phyloP scores from a whole-genome alignment of 352 stramenopile species.

The Thraustotheca clavata region DNA sequence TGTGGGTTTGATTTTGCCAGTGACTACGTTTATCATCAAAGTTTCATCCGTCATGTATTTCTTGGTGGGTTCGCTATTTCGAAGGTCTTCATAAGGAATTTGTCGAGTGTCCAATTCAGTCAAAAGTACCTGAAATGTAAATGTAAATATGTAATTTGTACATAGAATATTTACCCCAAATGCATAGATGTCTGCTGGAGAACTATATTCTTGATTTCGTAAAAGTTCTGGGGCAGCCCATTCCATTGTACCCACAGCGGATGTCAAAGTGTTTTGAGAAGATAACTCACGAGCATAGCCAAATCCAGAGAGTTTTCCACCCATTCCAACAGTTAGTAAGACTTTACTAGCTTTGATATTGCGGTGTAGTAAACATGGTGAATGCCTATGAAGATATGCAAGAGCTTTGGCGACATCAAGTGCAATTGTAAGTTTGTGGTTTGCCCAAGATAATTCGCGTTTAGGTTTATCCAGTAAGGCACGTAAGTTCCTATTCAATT shows the following conservation, averaged over 20 bases:
- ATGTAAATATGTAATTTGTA: not conserved
- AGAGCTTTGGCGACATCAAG: slow-evolving; percentile 43
- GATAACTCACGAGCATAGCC: slow-evolving; percentile 12
- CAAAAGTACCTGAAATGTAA: slow-evolving; percentile 16
- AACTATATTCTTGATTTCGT: slow-evolving; percentile 22
- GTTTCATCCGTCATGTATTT: slow-evolving; percentile 12
- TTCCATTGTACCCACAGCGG: slow-evolving; percentile 18
- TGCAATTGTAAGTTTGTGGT: slow-evolving; percentile 34
- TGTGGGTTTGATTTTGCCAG: slow-evolving; percentile 4
- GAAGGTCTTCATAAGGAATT: slow-evolving; percentile 16
- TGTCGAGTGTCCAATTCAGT: slow-evolving; percentile 18
- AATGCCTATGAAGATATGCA: slow-evolving; percentile 42
- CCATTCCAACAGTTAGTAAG: slow-evolving; percentile 28
- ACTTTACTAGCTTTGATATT: slow-evolving; percentile 52
- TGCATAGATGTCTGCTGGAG: slow-evolving; percentile 13
- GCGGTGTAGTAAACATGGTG: slow-evolving; percentile 42
- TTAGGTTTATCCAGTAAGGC: slow-evolving; percentile 15
- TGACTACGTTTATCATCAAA: slow-evolving; percentile 18
- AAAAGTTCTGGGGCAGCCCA: slow-evolving; percentile 20
- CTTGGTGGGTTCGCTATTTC: not conserved
- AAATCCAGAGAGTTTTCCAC: slow-evolving; percentile 21
- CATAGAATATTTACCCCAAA: slow-evolving; percentile 8
- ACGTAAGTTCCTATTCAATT: not conserved
- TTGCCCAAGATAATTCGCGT: slow-evolving; percentile 9
- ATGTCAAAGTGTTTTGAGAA: slow-evolving; percentile 18